A percentile compares a stretch with the other conserved stretches of the same genome.
phyloP scores from a whole-genome alignment of 495 filamentous ascomycete genomes.

The Lentithecium fluviatile region DNA sequence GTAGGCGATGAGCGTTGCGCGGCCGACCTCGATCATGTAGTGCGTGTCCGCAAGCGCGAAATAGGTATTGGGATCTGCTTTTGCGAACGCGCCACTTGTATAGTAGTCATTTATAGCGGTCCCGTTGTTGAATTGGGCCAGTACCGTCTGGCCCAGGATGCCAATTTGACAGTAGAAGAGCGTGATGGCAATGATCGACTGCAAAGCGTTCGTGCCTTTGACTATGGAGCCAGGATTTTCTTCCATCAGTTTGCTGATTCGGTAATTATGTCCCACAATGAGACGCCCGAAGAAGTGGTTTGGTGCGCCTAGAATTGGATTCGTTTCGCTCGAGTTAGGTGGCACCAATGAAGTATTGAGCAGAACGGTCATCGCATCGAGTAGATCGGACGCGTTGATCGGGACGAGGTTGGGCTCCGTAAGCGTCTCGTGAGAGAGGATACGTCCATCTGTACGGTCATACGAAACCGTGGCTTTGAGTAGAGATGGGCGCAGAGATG shows the following conservation, averaged over 20 bases:
- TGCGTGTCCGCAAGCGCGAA: constrained; percentile 18
- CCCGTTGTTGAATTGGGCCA: neutral
- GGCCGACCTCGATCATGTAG: constrained; percentile 13
- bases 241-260: constrained; percentile 17
- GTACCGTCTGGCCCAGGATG: constrained; percentile 16
- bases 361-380: constrained; percentile 9
- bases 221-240: neutral
- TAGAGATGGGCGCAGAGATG: constrained; percentile 16
- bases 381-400: neutral
- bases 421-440: constrained; percentile 10
- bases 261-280: constrained; percentile 19
- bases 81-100: constrained; percentile 9
- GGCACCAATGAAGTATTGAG: constrained; percentile 6
- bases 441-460: constrained; percentile 8
- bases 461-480: constrained; percentile 21
- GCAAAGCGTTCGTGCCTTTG: constrained; percentile 22
- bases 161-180: constrained; percentile 30
- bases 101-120: neutral
- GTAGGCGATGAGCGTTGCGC: constrained; percentile 19
- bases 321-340: neutral
- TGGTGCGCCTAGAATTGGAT: constrained; percentile 20
- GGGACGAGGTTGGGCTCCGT: neutral
- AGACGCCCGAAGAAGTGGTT: constrained; percentile 28
- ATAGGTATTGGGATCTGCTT: neutral
- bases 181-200: constrained; percentile 19